Conservation (phyloP, 192 early-diverging fungal species). For the Entomortierella parvispora region DNA sequence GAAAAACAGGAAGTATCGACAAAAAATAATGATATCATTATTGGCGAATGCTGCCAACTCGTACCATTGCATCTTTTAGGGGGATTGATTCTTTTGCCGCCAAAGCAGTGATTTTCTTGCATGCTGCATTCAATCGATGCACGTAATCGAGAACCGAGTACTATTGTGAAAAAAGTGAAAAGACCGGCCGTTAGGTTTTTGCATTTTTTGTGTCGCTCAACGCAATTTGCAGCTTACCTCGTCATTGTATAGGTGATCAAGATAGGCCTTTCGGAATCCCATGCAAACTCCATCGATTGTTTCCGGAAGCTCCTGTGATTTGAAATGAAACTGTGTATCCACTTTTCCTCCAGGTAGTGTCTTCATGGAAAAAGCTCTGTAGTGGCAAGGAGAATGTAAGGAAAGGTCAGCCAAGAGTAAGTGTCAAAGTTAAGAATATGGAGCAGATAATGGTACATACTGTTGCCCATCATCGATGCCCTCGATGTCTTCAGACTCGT, state of each 20-base stretch:
- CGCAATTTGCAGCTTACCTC: constrained; percentile 10
- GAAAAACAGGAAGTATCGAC: neutral
- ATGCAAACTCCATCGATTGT: constrained; percentile 36
- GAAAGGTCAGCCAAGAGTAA: too few species aligned
- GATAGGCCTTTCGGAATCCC: constrained; percentile 20
- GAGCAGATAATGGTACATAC: too few species aligned
- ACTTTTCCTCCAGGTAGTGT: constrained; percentile 1
- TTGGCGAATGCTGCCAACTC: neutral
- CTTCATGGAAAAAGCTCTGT: neutral
- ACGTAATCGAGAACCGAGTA: constrained; percentile 37
- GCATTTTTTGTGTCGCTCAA: too few species aligned
- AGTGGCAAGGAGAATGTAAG: too few species aligned
- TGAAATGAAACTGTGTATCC: neutral
- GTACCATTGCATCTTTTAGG: constrained; percentile 38
- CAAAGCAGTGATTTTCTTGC: constrained; percentile 40
- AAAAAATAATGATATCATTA: too few species aligned
- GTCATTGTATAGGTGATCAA: constrained; percentile 30
- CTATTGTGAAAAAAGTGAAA: neutral
- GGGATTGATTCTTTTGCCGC: constrained; percentile 33
- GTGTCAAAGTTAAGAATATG: too few species aligned
- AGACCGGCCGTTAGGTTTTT: neutral
- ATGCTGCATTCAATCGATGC: constrained; percentile 33
- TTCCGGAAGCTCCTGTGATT: neutral
- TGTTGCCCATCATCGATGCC: too few species aligned
- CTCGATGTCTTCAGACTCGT: too few species aligned